phyloP scores from a whole-genome alignment of 148 eudicot genomes.

The Mesembryanthemum crystallinum region DNA sequence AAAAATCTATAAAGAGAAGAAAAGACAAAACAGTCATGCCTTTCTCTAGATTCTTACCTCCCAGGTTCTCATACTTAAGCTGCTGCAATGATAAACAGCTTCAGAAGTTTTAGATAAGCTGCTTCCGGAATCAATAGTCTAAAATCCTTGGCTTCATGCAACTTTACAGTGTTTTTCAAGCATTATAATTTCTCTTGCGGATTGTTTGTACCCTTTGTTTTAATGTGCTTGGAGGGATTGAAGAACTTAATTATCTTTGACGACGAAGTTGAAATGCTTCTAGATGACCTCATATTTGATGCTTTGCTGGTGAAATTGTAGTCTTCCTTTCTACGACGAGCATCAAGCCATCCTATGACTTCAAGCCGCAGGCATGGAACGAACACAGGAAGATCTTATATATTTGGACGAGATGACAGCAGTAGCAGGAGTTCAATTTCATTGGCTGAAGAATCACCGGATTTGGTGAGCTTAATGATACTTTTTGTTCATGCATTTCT shows the following conservation, averaged over 20 bases:
- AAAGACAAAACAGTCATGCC: background rate
- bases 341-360: conserved; percentile 51
- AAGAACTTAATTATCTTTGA: background rate
- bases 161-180: background rate
- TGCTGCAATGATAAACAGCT: background rate
- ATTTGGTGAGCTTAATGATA: conserved; percentile 40
- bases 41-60: background rate
- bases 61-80: background rate
- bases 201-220: background rate
- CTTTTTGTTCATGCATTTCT: too few relatives aligned
- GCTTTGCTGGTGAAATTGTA: conserved; percentile 35
- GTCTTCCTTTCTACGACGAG: conserved; percentile 81
- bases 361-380: conserved; percentile 50
- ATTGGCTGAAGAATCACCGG: conserved; percentile 57
- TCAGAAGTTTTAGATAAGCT: background rate
- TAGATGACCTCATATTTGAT: background rate
- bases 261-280: background rate
- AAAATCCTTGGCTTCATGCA: background rate
- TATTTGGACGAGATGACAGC: conserved; percentile 95
- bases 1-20: background rate
- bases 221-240: background rate
- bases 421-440: conserved; percentile 71
- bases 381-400: conserved; percentile 48
- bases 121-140: background rate
- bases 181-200: background rate